phyloP scores from a whole-genome alignment of 2,329 filamentous ascomycete species.

The Blumeria hordei region DNA sequence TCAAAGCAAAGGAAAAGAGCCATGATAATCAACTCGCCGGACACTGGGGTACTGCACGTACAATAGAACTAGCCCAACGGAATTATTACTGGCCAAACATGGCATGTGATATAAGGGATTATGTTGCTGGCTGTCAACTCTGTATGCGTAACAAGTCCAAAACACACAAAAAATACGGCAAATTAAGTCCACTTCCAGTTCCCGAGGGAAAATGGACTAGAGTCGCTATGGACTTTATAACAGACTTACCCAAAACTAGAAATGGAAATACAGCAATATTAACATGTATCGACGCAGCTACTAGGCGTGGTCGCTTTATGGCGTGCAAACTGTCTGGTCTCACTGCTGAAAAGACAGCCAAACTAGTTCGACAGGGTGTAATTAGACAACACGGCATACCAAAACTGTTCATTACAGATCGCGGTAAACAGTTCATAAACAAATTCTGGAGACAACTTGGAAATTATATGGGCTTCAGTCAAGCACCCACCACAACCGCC shows the following conservation, averaged over 20 bases:
- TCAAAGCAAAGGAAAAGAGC: not conserved
- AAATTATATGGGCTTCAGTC: not conserved
- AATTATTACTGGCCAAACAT: constrained; percentile 1
- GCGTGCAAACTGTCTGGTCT: not conserved
- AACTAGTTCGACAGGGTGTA: not conserved
- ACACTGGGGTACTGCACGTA: not conserved
- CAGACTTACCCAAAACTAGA: not conserved
- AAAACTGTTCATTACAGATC: constrained; percentile 1
- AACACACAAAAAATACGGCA: not conserved
- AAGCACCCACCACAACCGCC: not conserved
- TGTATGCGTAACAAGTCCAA: not conserved
- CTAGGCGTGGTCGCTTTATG: not conserved
- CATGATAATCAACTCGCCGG: not conserved
- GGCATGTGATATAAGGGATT: not conserved
- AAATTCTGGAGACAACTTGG: not conserved
- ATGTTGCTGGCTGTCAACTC: not conserved
- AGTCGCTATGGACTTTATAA: not conserved
- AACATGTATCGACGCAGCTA: not conserved
- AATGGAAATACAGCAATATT: not conserved
- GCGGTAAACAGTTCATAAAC: not conserved
- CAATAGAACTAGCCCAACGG: not conserved
- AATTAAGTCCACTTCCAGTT: not conserved
- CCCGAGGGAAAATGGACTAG: not conserved
- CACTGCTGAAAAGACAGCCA: not conserved
- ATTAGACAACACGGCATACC: not conserved